Conservation (phyloP, 2,329 filamentous ascomycete genomes). For the Beauveria australis region DNA sequence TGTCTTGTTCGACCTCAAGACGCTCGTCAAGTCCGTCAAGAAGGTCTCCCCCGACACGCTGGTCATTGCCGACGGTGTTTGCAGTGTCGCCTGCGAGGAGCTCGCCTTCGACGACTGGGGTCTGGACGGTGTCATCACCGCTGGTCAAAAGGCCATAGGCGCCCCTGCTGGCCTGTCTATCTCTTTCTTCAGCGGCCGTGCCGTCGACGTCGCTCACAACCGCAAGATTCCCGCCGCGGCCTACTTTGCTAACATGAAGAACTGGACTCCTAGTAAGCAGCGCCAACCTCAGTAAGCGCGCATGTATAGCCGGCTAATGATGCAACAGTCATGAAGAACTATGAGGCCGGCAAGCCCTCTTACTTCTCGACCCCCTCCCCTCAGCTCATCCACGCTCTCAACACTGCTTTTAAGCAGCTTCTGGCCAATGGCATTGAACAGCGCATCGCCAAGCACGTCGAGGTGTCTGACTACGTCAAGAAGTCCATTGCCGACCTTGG, state of each 20-base stretch:
- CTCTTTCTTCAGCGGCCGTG: slow-evolving; percentile 83
- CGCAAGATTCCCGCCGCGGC: slow-evolving; percentile 75
- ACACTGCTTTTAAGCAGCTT: slow-evolving; percentile 83
- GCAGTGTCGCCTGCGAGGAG: slow-evolving; percentile 93
- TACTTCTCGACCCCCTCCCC: slow-evolving; percentile 97
- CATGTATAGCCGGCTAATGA: not conserved
- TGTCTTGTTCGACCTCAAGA: slow-evolving; percentile 84
- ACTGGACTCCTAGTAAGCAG: slow-evolving; percentile 79
- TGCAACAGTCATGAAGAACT: slow-evolving; percentile 84
- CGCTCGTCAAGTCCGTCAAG: slow-evolving; percentile 73
- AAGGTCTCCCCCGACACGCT: slow-evolving; percentile 85
- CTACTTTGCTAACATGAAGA: slow-evolving; percentile 95
- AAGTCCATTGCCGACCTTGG: slow-evolving; percentile 71
- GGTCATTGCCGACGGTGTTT: slow-evolving; percentile 90
- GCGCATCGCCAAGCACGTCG: slow-evolving; percentile 74
- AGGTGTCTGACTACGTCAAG: slow-evolving; percentile 79
- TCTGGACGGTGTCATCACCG: slow-evolving; percentile 86
- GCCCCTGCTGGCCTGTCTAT: slow-evolving; percentile 92
- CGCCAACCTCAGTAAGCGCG: not conserved
- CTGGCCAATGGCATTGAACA: slow-evolving; percentile 70
- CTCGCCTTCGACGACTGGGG: slow-evolving; percentile 94
- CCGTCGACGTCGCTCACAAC: slow-evolving; percentile 70
- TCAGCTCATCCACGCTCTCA: slow-evolving; percentile 84
- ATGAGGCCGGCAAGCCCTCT: slow-evolving; percentile 92
- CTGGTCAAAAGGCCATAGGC: slow-evolving; percentile 94